Base-by-base conservation (phyloP, 305 asterid species). In the Fraxinus ornus region DNA sequence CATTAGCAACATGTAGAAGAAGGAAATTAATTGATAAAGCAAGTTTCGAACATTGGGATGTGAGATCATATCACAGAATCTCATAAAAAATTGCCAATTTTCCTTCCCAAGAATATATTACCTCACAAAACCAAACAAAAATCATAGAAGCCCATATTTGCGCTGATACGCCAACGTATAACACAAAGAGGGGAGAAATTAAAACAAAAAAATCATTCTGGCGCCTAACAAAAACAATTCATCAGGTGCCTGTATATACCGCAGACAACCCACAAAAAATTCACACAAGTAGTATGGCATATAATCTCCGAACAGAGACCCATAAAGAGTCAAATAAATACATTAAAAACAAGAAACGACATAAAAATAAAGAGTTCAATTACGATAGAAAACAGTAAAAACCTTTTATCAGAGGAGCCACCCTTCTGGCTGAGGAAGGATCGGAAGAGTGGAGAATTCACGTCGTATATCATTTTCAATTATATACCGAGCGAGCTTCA, bases 381-480 rank as follows among this genome's bases (percentile, higher is more conserved):
- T 52, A 17, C 64, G 8, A 52, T 17, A 52, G 64, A 52, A 74
- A 80, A 66, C 80, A 24, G 47, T 57, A 26, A 62, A 24, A 80
- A 94, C 98, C 97, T 89, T 90, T 93, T 93, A 83, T 93, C 94
- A 7, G 98, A 88, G 30, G 94, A 78, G 84, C 97, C 94, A 17
- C 98, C 97, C 88, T 94, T 96, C 92, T 94, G 98, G 94, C 98
- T 93, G 91, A 96, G 99, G 92, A 94, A 96, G 41, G 97, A 96
- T 17, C 98, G 95, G 94, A 96, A 96, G 81, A 94, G 98, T 8
- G 98, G 97, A 64, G 98, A 96, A 80, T 88, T 94, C 80, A 91
- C 99, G 95, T 95, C 99, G 97, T 95, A 95, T 88, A 95, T 95
- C 99, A 95, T 95, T 55, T 81, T 85, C 30, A 41, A 7, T 3